Evolutionary conservation across 2,329 filamentous ascomycete species (phyloP).

Genomic region (Verticillium dahliae): DNA sequence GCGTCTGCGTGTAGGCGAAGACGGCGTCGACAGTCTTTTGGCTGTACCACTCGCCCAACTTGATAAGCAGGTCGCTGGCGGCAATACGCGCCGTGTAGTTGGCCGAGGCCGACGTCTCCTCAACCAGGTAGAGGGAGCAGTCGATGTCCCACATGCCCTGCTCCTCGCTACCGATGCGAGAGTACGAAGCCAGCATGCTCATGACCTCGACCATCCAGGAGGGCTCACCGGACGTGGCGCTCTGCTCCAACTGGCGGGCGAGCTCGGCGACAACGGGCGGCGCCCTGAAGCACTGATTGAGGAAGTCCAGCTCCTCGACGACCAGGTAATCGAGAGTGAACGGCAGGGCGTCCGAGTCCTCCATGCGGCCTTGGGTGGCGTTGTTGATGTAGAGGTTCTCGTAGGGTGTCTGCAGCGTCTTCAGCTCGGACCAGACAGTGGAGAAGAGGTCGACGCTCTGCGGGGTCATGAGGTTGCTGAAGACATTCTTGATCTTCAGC

Average conservation of each 20-base stretch:
- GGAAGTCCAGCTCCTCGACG: slow-evolving; percentile 88
- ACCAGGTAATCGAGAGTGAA: slow-evolving; percentile 93
- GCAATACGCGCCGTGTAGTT: slow-evolving; percentile 95
- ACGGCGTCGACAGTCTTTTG: slow-evolving; percentile 71
- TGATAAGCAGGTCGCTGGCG: slow-evolving; percentile 86
- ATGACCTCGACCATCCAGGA: slow-evolving; percentile 85
- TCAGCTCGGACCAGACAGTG: slow-evolving; percentile 83
- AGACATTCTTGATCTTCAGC: slow-evolving; percentile 78
- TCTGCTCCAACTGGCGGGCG: slow-evolving; percentile 65
- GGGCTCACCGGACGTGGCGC: slow-evolving; percentile 53
- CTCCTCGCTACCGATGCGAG: slow-evolving; percentile 86
- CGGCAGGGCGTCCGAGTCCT: slow-evolving; percentile 85
- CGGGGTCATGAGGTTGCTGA: slow-evolving; percentile 72
- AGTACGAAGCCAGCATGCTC: slow-evolving; percentile 77
- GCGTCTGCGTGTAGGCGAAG: slow-evolving; percentile 65
- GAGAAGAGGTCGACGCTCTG: slow-evolving; percentile 80
- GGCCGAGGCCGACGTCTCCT: slow-evolving; percentile 88
- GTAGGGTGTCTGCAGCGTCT: slow-evolving; percentile 64
- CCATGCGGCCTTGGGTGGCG: slow-evolving; percentile 78
- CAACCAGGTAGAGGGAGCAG: slow-evolving; percentile 88
- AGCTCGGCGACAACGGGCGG: slow-evolving; percentile 84
- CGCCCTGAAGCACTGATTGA: slow-evolving; percentile 85
- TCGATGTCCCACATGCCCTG: slow-evolving; percentile 96
- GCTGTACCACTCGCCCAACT: slow-evolving; percentile 84
- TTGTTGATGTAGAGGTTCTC: slow-evolving; percentile 79